Evolutionary conservation across 331 rosid genomes (phyloP).

Genomic region (Ulmus americana): DNA sequence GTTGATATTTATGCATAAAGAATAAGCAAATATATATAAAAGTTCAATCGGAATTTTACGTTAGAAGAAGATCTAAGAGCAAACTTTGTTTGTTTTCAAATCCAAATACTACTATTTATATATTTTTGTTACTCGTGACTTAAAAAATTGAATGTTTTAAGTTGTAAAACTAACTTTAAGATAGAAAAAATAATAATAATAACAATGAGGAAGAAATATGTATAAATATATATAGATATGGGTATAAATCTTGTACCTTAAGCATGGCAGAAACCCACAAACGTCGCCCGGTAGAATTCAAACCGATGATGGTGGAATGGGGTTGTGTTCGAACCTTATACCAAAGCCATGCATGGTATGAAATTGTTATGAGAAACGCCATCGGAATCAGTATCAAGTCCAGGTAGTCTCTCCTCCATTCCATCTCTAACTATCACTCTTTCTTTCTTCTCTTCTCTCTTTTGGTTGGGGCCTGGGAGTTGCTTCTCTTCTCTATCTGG

Average conservation of each 20-base stretch:
- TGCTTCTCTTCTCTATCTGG: background rate
- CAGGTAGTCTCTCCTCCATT: slow-evolving; percentile 23
- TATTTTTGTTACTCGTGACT: too few species aligned
- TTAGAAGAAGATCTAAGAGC: too few species aligned
- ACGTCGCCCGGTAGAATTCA: slow-evolving; percentile 11
- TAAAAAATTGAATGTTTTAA: too few species aligned
- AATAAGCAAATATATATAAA: too few species aligned
- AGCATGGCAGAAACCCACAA: slow-evolving; percentile 17
- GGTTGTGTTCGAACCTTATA: slow-evolving; percentile 23
- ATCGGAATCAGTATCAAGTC: slow-evolving; percentile 21
- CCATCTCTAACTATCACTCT: slow-evolving; percentile 8
- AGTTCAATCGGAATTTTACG: too few species aligned
- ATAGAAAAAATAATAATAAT: too few species aligned
- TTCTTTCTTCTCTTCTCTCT: background rate
- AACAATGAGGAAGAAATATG: too few species aligned
- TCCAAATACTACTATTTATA: too few species aligned
- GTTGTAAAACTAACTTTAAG: too few species aligned
- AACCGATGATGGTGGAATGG: slow-evolving; percentile 20
- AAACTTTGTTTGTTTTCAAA: too few species aligned
- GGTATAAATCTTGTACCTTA: background rate
- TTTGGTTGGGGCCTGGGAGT: background rate
- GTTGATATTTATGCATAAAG: too few species aligned
- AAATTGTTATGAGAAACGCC: slow-evolving; percentile 1
- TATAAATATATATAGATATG: too few species aligned
- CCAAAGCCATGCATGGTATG: slow-evolving; percentile 26